Base-by-base conservation (phyloP, 495 filamentous ascomycete species). In the Daldinia caldariorum region DNA sequence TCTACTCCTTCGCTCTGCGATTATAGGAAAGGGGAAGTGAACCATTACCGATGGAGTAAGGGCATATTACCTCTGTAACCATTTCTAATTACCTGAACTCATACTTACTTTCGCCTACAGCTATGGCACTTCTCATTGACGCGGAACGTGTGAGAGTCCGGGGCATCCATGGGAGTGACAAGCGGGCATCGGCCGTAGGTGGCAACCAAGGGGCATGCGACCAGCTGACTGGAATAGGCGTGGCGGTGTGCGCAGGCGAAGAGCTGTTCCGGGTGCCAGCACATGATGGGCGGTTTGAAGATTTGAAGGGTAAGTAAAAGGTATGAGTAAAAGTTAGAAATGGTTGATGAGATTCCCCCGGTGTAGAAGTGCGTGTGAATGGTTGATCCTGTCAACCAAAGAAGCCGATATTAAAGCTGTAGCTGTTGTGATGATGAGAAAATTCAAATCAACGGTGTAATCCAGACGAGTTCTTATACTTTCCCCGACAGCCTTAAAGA, bases 101-200 rank as follows among this genome's bases (percentile, higher is more conserved):
- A 22, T 39, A 55, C 50, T 34, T 61, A 41, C 22, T 61, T 62
- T 39, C 47, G 45, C n/a, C 45, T 37, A 7, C 69, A 71, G 0
- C 10, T 22, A 0, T 5, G 13, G 38, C 69, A 72, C 3, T 45
- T 49, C 14, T 64, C 64, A 9, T 41, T 16, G 7, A 56, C 26
- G 2, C 2, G 8, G 16, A 53, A 29, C 6, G 69, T 72, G 41
- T 72, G 31, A 0, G 34, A 38, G 3, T 43, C 45, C 6, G 63
- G 64, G 6, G 69, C 69, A 20, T 72, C 64, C 55, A 45, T 55
- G 1, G 6, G 29, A 4, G 49, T 59, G 7, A 67, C 39, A 4
- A 64, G n/a, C 6, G 69, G 69, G 20, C 69, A 72, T 3, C 69
- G 64, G 0, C 64, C 69, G 9, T 72, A 72, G 12, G 37, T 34